Conservation (phyloP, 75 land plant species). For the Cupressus sempervirens region DNA sequence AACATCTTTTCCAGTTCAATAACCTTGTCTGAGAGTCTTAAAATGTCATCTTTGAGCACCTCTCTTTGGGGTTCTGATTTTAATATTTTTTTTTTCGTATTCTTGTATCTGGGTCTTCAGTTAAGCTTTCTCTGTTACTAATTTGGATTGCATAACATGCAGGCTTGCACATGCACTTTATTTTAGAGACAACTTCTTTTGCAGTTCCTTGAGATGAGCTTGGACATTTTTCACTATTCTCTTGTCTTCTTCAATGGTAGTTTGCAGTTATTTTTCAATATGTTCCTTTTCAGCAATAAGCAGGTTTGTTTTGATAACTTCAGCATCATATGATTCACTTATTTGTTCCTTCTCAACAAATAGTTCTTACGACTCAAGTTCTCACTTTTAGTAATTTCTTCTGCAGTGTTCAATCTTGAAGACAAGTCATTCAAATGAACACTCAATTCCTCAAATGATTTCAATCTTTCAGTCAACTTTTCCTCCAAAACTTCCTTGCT, state of each 20-base stretch:
- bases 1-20: too few relatives aligned
- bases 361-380: slow-evolving; percentile 36
- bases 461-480: too few relatives aligned
- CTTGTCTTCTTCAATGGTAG: slow-evolving; percentile 26
- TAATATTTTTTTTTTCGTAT: slow-evolving; percentile 20
- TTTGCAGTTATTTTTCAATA: slow-evolving; percentile 34
- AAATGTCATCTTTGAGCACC: slow-evolving; percentile 26
- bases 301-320: slow-evolving; percentile 16
- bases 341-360: too few relatives aligned
- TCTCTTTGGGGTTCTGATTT: slow-evolving; percentile 25
- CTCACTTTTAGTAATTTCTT: slow-evolving; percentile 6
- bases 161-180: slow-evolving; percentile 32
- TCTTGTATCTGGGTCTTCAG: slow-evolving; percentile 26
- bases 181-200: slow-evolving; percentile 26
- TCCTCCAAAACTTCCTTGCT: too few relatives aligned
- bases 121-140: slow-evolving; percentile 41
- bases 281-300: slow-evolving; percentile 46
- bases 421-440: too few relatives aligned
- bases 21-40: slow-evolving; percentile 18
- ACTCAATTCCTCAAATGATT: too few relatives aligned
- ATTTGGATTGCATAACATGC: slow-evolving; percentile 15
- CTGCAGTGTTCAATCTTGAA: too few relatives aligned
- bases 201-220: slow-evolving; percentile 24
- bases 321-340: slow-evolving; percentile 25
- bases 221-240: slow-evolving; percentile 23